phyloP scores from a whole-genome alignment of 106 monocot genomes.

The Dactylorhiza incarnata region DNA sequence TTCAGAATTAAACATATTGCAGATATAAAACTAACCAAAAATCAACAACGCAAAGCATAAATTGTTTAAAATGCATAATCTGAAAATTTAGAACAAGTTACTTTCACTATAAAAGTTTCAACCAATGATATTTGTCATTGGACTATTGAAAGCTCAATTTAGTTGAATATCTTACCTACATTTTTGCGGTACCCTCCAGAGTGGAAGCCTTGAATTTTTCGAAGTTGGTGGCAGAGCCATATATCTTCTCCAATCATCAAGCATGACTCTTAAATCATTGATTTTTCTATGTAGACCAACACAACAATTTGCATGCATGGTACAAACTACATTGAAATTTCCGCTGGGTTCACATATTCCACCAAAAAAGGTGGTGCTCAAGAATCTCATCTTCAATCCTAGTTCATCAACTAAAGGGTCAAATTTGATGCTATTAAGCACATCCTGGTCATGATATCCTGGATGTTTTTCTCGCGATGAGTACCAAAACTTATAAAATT shows the following conservation, averaged over 20 bases:
- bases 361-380: slow-evolving; percentile 22
- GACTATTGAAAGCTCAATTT: not conserved
- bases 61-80: not conserved
- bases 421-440: slow-evolving; percentile 23
- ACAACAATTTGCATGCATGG: slow-evolving; percentile 29
- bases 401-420: slow-evolving; percentile 16
- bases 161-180: slow-evolving; percentile 15
- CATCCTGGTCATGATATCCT: slow-evolving; percentile 22
- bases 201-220: not conserved
- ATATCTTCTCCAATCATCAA: slow-evolving; percentile 19
- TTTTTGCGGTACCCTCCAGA: slow-evolving; percentile 25
- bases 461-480: slow-evolving; percentile 16
- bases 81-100: not conserved
- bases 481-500: slow-evolving; percentile 25
- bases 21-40: not conserved
- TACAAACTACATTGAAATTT: slow-evolving; percentile 22
- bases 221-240: slow-evolving; percentile 10
- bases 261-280: slow-evolving; percentile 16
- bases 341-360: slow-evolving; percentile 25
- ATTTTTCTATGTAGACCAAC: slow-evolving; percentile 20
- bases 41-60: not conserved
- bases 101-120: not conserved
- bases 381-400: slow-evolving; percentile 18
- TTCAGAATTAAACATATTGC: not conserved
- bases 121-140: not conserved